Conservation (phyloP, 2,329 filamentous ascomycete species). For the Penicillium polonicum region DNA sequence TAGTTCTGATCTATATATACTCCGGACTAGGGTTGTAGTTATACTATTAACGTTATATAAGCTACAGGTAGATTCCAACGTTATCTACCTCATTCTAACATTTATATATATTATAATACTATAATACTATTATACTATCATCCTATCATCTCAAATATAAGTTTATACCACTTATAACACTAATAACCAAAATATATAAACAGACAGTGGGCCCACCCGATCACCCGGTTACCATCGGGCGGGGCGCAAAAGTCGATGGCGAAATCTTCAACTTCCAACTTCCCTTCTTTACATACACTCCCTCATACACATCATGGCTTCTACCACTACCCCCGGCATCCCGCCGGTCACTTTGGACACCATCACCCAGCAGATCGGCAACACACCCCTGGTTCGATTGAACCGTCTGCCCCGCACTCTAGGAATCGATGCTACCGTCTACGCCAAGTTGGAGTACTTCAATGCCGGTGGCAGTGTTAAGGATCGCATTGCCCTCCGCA, state of each 20-base stretch:
- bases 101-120: too few relatives aligned
- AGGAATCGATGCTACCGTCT: constrained; percentile 84
- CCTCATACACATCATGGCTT: constrained; percentile 44
- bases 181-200: too few relatives aligned
- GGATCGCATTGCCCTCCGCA: constrained; percentile 90
- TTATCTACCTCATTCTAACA: background rate
- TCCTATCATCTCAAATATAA: background rate
- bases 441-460: constrained; percentile 89
- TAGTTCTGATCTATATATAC: too few relatives aligned
- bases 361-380: constrained; percentile 86
- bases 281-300: background rate
- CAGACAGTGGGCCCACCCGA: too few relatives aligned
- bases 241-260: constrained; percentile 17
- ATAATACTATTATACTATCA: background rate
- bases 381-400: constrained; percentile 90
- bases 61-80: too few relatives aligned
- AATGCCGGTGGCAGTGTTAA: constrained; percentile 93
- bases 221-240: constrained; percentile 24
- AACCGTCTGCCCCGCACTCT: constrained; percentile 91
- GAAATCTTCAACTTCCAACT: constrained; percentile 13
- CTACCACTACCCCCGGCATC: constrained; percentile 50
- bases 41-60: too few relatives aligned
- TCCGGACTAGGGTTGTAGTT: too few relatives aligned
- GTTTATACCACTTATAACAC: background rate
- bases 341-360: constrained; percentile 61